Percentiles rank a stretch among this genome's conserved stretches.
These are phyloP conservation scores for Sophora flavescens DNA, from an alignment of 306 rosid species.

Conservation along the genomic window DNA sequence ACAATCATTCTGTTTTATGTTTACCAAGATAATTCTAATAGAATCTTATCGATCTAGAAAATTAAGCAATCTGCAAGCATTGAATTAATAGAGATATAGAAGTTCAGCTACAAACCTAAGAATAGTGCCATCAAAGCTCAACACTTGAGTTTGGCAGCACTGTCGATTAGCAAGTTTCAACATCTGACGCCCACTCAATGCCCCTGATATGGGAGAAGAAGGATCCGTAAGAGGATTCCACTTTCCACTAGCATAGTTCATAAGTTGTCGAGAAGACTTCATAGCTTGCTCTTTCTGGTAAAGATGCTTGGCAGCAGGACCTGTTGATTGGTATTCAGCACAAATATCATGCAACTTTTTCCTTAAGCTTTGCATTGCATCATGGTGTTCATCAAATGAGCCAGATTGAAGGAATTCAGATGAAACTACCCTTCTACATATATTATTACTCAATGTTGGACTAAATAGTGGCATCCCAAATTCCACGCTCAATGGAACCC, in stretches of 20 bases:
- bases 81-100: constrained; percentile 33
- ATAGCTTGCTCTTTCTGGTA: constrained; percentile 79
- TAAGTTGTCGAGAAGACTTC: constrained; percentile 62
- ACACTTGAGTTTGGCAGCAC: constrained; percentile 74
- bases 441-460: constrained; percentile 77
- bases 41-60: constrained; percentile 6
- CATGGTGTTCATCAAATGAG: constrained; percentile 76
- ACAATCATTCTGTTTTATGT: neutral
- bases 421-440: constrained; percentile 82
- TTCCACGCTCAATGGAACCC: constrained; percentile 95
- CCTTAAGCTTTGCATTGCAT: constrained; percentile 83
- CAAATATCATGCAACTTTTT: constrained; percentile 84
- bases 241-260: constrained; percentile 86
- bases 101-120: constrained; percentile 72
- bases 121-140: constrained; percentile 90
- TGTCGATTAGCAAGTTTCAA: constrained; percentile 79
- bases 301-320: constrained; percentile 85
- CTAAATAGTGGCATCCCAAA: constrained; percentile 93
- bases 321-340: constrained; percentile 86
- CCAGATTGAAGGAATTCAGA: constrained; percentile 83
- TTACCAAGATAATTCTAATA: neutral
- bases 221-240: constrained; percentile 88
- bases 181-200: constrained; percentile 68
- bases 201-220: constrained; percentile 88
- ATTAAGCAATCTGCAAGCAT: constrained; percentile 23